These are phyloP conservation scores for Aspergillus caelatus DNA, from an alignment of 2,329 filamentous ascomycete genomes.

Conservation along the genomic window DNA sequence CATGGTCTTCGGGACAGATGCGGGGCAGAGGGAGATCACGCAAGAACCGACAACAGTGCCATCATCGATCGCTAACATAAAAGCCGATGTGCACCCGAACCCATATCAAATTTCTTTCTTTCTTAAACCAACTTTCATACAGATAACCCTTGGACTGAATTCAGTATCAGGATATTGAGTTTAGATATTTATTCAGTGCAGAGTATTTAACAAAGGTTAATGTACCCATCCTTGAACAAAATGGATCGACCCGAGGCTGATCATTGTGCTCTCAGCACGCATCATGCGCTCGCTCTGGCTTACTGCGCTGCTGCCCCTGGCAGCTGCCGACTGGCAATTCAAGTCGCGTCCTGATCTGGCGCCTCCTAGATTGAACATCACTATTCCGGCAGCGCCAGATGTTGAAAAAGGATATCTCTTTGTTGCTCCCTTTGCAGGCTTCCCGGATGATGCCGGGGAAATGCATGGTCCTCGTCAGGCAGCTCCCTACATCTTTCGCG, in stretches of 20 bases:
- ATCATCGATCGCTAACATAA: neutral
- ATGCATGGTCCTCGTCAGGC: conserved; percentile 50
- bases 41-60: neutral
- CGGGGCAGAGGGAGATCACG: neutral
- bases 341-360: conserved; percentile 52
- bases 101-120: neutral
- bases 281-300: conserved; percentile 16
- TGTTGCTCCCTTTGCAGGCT: conserved; percentile 39
- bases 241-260: conserved; percentile 28
- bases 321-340: conserved; percentile 50
- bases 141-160: neutral
- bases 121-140: neutral
- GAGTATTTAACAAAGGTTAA: conserved; percentile 32
- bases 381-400: conserved; percentile 37
- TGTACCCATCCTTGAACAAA: conserved; percentile 31
- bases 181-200: conserved; percentile 14
- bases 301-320: conserved; percentile 23
- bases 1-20: neutral
- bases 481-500: conserved; percentile 58
- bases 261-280: conserved; percentile 24
- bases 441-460: conserved; percentile 21
- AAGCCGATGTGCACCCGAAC: neutral
- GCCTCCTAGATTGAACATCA: conserved; percentile 46
- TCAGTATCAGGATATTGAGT: neutral
- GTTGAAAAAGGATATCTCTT: conserved; percentile 44